Base-by-base conservation (phyloP, 2,329 filamentous ascomycete species). In the Cladophialophora carrionii region DNA sequence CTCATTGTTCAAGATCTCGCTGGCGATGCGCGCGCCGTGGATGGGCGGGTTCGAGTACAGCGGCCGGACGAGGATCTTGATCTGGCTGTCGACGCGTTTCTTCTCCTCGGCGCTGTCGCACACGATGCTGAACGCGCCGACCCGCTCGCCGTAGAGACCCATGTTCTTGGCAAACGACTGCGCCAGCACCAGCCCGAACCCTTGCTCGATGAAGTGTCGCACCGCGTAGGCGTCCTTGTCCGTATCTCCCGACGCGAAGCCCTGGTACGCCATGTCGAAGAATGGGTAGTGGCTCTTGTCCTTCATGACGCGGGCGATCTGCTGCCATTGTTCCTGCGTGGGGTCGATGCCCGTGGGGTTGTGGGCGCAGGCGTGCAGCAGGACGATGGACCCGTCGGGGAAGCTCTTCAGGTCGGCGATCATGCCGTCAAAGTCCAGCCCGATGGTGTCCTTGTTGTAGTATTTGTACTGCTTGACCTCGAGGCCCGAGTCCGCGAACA, bases 141-240 rank as follows among this genome's bases (percentile, higher is more conserved):
- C 92, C 82, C 95, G 94, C 85, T 99, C 95, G 77, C 95, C 95
- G 78, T 99, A 98, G 69, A 99, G 91, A 82, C 95, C 95, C 94
- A 99, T 98, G 87, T 99, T 99, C 90, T 98, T 98, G 78, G 94
- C 94, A 79, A 98, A 98, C 61, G 90, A 95, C 83, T 98, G 94
- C 74, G 90, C 89, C 69, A 98, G 87, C 76, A 88, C 88, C 76
- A 95, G 87, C 76, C 92, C 87, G 83, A 96, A 92, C 74, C 94
- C 94, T 82, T 97, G 84, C 81, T 92, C 86, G 78, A 97, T 88
- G 78, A 99, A 99, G 85, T 97, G 85, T 72, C 95, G 88, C 72
- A 98, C 86, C 67, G 95, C 91, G 77, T 94, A 98, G 70, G 95
- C 95, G 78, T 99, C 94, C 80, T 88, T 88, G 84, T 96, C 87